A percentile compares a stretch with the other conserved stretches of the same genome.
phyloP scores from a whole-genome alignment of 345 rosid species.

The Linum trigynum region DNA sequence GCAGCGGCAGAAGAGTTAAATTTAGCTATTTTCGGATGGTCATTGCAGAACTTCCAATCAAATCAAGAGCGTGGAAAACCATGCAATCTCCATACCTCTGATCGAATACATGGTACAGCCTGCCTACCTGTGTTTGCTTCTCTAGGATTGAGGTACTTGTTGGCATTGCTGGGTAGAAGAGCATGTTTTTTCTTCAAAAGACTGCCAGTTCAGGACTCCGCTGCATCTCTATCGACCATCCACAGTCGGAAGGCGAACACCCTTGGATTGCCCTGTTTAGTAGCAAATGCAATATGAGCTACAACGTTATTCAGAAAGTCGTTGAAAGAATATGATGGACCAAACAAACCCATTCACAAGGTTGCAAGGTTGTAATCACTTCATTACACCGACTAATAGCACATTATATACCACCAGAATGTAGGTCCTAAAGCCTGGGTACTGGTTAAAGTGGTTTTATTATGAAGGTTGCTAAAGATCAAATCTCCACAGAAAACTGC shows the following conservation, averaged over 20 bases:
- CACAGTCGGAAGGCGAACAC: too few relatives aligned
- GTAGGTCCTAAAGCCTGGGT: not conserved
- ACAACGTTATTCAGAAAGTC: too few relatives aligned
- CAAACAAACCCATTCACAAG: not conserved
- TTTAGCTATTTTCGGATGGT: not conserved
- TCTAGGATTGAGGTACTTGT: not conserved
- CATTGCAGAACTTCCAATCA: not conserved
- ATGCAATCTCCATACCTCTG: not conserved
- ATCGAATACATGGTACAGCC: not conserved
- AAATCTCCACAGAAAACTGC: not conserved
- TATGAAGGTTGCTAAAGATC: not conserved
- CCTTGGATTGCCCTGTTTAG: too few relatives aligned
- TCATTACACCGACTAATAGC: not conserved
- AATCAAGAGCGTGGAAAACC: not conserved
- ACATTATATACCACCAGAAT: not conserved
- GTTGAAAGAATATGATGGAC: not conserved
- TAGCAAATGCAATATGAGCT: too few relatives aligned
- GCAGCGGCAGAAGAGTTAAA: not conserved
- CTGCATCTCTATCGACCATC: too few relatives aligned
- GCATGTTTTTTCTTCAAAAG: too few relatives aligned
- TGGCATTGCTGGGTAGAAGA: not conserved
- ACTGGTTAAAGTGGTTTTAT: not conserved
- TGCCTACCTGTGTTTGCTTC: not conserved
- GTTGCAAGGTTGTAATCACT: not conserved
- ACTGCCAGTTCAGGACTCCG: too few relatives aligned